Percentiles rank a stretch among this genome's conserved stretches.
These are phyloP conservation scores for Xylariaceae sp. DNA, from an alignment of 2,329 filamentous ascomycete genomes.

Conservation along the genomic window DNA sequence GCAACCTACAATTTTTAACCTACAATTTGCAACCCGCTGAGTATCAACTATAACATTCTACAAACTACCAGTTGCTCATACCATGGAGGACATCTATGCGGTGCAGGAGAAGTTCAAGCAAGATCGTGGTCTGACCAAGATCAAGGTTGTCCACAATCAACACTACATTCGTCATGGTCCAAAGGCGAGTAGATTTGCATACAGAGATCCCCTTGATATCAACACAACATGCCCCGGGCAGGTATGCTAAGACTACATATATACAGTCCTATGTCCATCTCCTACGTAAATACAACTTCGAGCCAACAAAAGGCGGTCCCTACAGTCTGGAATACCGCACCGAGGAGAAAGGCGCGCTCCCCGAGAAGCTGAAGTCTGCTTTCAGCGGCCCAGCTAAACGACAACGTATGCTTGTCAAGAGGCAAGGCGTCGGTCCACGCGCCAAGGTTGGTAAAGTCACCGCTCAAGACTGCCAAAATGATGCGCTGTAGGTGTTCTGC, in stretches of 20 bases:
- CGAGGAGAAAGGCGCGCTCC: conserved; percentile 43
- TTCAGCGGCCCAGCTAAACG: conserved; percentile 45
- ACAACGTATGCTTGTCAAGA: conserved; percentile 45
- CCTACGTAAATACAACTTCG: conserved; percentile 57
- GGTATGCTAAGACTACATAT: not conserved
- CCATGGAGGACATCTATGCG: conserved; percentile 34
- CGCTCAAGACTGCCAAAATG: conserved; percentile 62
- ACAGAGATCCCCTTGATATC: not conserved
- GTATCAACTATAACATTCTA: not conserved
- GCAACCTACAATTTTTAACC: not conserved
- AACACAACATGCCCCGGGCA: not conserved
- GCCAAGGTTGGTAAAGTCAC: conserved; percentile 45
- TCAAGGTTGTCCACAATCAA: conserved; percentile 50
- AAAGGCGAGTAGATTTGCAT: conserved; percentile 34
- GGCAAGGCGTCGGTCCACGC: conserved; percentile 30
- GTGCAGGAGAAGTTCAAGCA: conserved; percentile 34
- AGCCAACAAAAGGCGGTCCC: conserved; percentile 57
- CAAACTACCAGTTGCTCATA: not conserved
- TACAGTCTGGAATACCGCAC: conserved; percentile 48
- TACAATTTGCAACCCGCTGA: not conserved
- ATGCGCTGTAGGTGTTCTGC: conserved; percentile 39
- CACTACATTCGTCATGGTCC: conserved; percentile 54
- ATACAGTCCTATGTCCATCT: conserved; percentile 51
- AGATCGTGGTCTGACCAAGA: conserved; percentile 38
- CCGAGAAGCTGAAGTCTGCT: conserved; percentile 36